Conservation (phyloP, 108 stramenopile genomes). For the Nitzschia putrida region DNA sequence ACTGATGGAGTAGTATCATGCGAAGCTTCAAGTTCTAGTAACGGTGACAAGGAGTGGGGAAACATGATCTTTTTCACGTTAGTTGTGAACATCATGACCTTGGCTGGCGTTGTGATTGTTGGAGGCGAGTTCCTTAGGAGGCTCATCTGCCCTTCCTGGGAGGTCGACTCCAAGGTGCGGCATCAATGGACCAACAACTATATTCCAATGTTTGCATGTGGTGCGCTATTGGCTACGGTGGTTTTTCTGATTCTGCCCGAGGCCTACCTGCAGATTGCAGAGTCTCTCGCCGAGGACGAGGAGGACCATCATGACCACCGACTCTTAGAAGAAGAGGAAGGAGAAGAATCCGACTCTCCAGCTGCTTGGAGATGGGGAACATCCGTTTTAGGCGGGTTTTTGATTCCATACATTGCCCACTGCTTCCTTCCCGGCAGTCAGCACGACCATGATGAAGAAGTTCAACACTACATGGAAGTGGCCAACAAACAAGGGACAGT, state of each 20-base stretch:
- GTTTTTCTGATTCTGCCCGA: constrained; percentile 71
- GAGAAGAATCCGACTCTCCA: constrained; percentile 25
- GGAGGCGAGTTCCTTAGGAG: constrained; percentile 29
- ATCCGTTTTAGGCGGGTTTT: constrained; percentile 64
- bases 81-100: constrained; percentile 53
- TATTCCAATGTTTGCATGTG: constrained; percentile 55
- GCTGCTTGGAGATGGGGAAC: constrained; percentile 67
- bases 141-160: background rate
- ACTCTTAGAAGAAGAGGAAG: constrained; percentile 39
- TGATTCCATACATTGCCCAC: constrained; percentile 39
- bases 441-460: background rate
- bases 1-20: background rate
- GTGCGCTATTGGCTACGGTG: constrained; percentile 65
- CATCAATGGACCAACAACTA: constrained; percentile 10
- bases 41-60: constrained; percentile 49
- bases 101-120: constrained; percentile 46
- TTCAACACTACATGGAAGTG: background rate
- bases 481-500: background rate
- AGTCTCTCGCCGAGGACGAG: background rate
- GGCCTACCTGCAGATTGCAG: constrained; percentile 40
- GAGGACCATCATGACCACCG: constrained; percentile 27
- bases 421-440: background rate
- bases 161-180: background rate
- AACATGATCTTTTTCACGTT: constrained; percentile 45
- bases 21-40: background rate